phyloP scores from a whole-genome alignment of 768 basidiomycete genomes.

The Pisolithus orientalis region DNA sequence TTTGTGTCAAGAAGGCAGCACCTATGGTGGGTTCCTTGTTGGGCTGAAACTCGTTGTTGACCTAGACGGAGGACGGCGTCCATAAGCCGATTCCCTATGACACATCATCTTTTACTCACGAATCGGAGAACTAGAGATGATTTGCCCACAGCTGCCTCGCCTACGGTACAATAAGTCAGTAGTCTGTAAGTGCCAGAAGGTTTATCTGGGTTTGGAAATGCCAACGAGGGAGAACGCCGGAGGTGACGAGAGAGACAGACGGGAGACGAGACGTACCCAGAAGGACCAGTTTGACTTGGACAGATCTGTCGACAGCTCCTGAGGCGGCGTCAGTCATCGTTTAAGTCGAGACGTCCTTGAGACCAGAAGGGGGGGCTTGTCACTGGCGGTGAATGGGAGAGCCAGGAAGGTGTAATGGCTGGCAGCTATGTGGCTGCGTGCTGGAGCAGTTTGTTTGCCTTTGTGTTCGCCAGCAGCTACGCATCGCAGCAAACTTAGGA shows the following conservation, averaged over 20 bases:
- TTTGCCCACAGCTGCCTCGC: constrained; percentile 98
- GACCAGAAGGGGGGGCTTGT: constrained; percentile 1
- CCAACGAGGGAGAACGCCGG: not conserved
- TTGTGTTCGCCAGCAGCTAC: constrained; percentile 12
- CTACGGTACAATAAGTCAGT: constrained; percentile 34
- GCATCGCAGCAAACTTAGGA: too few species aligned
- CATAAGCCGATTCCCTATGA: not conserved
- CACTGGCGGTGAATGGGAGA: not conserved
- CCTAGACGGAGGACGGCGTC: constrained; percentile 35
- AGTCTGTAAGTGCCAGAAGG: not conserved
- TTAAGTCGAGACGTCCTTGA: constrained; percentile 16
- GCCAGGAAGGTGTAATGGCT: not conserved
- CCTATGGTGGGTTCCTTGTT: constrained; percentile 99
- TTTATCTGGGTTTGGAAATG: not conserved
- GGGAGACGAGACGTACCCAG: constrained; percentile 54
- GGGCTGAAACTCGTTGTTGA: constrained; percentile 95
- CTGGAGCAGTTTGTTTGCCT: not conserved
- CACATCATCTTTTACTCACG: constrained; percentile 42
- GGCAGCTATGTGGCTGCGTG: not conserved
- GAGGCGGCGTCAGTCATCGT: constrained; percentile 72
- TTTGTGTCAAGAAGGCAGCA: constrained; percentile 92
- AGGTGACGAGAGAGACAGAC: too few species aligned
- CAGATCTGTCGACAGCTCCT: constrained; percentile 77
- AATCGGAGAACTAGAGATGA: constrained; percentile 98
- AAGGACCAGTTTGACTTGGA: constrained; percentile 96